Evolutionary conservation across 441 rosid species (phyloP).

Genomic region (Melastoma candidum): DNA sequence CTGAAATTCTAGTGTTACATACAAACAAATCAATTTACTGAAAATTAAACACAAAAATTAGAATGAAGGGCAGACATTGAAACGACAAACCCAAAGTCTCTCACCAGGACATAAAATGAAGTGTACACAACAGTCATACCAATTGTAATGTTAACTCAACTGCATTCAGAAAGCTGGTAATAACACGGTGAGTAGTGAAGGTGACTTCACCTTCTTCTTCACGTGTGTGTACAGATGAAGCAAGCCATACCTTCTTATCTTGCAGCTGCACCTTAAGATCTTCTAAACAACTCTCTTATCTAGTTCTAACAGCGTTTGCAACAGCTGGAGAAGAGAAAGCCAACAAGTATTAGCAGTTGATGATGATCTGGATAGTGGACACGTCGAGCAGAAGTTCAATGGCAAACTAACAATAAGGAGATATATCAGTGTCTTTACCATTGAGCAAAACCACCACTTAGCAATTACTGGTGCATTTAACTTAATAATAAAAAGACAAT

Average conservation of each 20-base stretch:
- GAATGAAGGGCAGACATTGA: slow-evolving; percentile 3
- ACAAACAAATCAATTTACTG: not conserved
- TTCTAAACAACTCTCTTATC: slow-evolving; percentile 28
- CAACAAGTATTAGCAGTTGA: not conserved
- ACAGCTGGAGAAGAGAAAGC: slow-evolving; percentile 30
- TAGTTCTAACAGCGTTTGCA: slow-evolving; percentile 31
- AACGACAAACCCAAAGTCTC: not conserved
- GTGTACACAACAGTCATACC: too few species aligned
- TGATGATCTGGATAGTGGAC: too few species aligned
- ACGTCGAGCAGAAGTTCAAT: too few species aligned
- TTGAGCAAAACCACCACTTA: not conserved
- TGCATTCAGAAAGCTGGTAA: too few species aligned
- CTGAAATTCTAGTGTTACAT: not conserved
- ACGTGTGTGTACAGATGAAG: slow-evolving; percentile 84
- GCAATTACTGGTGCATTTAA: not conserved
- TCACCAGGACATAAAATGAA: not conserved
- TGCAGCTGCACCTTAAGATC: slow-evolving; percentile 49
- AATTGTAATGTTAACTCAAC: too few species aligned
- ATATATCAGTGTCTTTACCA: too few species aligned
- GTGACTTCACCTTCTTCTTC: slow-evolving; percentile 68
- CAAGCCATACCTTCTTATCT: slow-evolving; percentile 72
- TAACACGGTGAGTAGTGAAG: too few species aligned
- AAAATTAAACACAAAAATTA: slow-evolving; percentile 2
- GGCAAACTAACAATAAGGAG: too few species aligned
- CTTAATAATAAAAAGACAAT: not conserved